Conservation (phyloP, 495 filamentous ascomycete species). For the Neurospora sp. region DNA sequence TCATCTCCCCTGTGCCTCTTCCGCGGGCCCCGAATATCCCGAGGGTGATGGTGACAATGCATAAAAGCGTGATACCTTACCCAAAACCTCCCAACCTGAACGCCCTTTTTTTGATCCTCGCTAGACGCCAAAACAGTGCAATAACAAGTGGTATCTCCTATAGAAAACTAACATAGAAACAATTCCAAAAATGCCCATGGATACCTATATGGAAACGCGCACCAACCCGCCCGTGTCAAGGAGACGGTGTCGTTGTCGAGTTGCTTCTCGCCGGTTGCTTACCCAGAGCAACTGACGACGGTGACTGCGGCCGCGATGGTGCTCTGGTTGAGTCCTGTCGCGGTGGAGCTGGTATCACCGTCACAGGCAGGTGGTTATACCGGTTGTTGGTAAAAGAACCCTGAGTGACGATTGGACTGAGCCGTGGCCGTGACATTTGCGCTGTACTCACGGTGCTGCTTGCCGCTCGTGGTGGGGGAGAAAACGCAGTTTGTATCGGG, state of each 20-base stretch:
- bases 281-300: neutral
- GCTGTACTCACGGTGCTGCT: neutral
- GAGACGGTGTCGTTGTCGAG: neutral
- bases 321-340: constrained; percentile 25
- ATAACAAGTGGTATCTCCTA: neutral
- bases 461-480: neutral
- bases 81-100: neutral
- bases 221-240: neutral
- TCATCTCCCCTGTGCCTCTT: neutral
- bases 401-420: neutral
- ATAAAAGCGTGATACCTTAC: neutral
- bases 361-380: constrained; percentile 27
- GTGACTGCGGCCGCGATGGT: neutral
- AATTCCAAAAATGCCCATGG: neutral
- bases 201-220: neutral
- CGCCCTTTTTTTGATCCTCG: neutral
- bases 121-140: neutral
- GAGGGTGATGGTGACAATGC: neutral
- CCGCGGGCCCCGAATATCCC: neutral
- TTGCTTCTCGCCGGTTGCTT: neutral
- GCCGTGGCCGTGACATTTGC: neutral
- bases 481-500: neutral
- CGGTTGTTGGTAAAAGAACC: neutral
- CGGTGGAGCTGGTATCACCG: constrained; percentile 37
- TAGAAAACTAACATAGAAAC: neutral